Evolutionary conservation across 352 stramenopile genomes (phyloP), one percentile per base, ranked within the genome.

Genomic region (Salisapilia sapeloensis): DNA sequence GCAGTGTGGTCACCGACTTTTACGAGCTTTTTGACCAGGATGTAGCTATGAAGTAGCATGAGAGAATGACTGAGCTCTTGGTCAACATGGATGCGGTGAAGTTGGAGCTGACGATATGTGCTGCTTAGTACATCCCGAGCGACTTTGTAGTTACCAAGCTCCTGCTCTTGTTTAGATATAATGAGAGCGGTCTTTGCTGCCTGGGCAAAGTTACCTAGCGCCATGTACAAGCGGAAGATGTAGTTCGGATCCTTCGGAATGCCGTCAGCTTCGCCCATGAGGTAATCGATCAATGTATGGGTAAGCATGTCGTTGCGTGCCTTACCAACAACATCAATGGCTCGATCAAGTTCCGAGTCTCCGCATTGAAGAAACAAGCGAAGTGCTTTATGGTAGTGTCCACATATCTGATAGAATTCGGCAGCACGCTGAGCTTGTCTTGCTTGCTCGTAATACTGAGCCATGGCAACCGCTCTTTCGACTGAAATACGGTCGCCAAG

Each of bases 191-290:
- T 96, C 46, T 95, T 94, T 11, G 83, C 79, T 1, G 87, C 87
- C 43, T 96, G 77, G 0, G 77, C 50, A 53, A 92, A 96, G 52
- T 96, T 95, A 12, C 79, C 84, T n/a, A 96, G 63, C 14, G 82
- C 80, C 63, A 97, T 72, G 57, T 97, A 97, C 11, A 97, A 47
- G 0, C 83, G 69, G 38, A 96, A 96, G 35, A 97, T 96, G 43
- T 96, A 90, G 43, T 94, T 87, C 4, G 85, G 83, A 40, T 96
- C 89, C 48, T 96, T 95, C 1, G 80, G 79, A 33, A 95, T 89
- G 18, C 87, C 86, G 43, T 95, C 84, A 24, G 77, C 81, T 44
- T 96, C 89, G 24, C 85, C 85, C 75, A 96, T 96, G n/a, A 96
- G 53, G 35, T 92, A 90, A 44, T 97, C 89, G 42, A 96, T 96